Conservation (phyloP, 139 green algal species). For the Trebouxia sp. region DNA sequence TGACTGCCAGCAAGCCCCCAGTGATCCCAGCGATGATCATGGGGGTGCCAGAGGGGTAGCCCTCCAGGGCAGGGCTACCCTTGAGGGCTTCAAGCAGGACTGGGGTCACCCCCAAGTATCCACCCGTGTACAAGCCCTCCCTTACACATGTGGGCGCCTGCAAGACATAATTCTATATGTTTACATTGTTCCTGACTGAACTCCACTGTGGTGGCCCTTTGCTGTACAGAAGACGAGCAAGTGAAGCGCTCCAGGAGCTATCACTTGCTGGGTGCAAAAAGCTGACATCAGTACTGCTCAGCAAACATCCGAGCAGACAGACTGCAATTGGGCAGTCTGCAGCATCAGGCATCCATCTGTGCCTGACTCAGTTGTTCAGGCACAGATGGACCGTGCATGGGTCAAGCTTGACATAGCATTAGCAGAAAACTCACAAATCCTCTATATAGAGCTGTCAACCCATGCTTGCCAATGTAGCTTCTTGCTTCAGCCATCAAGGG, state of each 20-base stretch:
- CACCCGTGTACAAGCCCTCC: constrained; percentile 79
- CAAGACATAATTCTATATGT: neutral
- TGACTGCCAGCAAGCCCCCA: constrained; percentile 71
- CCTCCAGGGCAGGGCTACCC: constrained; percentile 31
- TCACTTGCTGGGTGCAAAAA: neutral
- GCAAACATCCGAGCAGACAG: neutral
- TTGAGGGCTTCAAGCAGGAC: constrained; percentile 64
- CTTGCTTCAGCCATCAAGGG: constrained; percentile 51
- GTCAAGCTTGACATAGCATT: neutral
- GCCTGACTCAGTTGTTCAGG: too few relatives aligned
- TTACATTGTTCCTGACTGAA: neutral
- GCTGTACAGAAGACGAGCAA: neutral
- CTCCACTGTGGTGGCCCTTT: neutral
- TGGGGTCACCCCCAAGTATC: constrained; percentile 82
- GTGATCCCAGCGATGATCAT: constrained; percentile 63
- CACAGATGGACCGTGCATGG: neutral
- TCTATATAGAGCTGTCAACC: constrained; percentile 48
- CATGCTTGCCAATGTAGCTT: constrained; percentile 52
- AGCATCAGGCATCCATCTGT: neutral
- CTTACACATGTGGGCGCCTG: constrained; percentile 51
- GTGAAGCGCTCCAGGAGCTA: neutral
- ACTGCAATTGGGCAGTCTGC: neutral
- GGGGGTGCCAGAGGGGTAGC: constrained; percentile 37
- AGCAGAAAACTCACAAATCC: constrained; percentile 63
- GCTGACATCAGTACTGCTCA: neutral